phyloP scores from a whole-genome alignment of 2,329 filamentous ascomycete species.

The Alternaria rosae region DNA sequence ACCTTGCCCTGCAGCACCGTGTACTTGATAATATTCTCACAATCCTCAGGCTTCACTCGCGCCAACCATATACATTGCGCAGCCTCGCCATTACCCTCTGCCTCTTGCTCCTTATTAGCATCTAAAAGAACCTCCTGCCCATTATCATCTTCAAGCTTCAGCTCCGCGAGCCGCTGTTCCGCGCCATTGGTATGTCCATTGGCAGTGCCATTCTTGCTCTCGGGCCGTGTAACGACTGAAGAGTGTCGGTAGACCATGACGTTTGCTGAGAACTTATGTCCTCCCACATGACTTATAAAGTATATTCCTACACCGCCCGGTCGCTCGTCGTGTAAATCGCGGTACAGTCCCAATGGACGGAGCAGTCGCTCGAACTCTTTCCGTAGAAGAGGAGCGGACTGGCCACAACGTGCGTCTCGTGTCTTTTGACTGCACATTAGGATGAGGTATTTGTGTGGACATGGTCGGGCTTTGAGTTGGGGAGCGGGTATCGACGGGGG shows the following conservation, averaged over 20 bases:
- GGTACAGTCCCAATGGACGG: conserved; percentile 80
- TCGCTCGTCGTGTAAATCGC: conserved; percentile 86
- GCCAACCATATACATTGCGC: conserved; percentile 94
- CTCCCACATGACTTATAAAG: conserved; percentile 95
- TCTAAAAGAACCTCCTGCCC: conserved; percentile 45
- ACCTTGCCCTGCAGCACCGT: conserved; percentile 94
- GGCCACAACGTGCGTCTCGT: conserved; percentile 93
- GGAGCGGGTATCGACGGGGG: conserved; percentile 38
- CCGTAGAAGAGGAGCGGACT: conserved; percentile 87
- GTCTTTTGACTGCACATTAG: conserved; percentile 93
- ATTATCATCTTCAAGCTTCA: conserved; percentile 50
- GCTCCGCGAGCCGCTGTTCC: conserved; percentile 46
- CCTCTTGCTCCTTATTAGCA: conserved; percentile 48
- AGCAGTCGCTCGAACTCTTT: conserved; percentile 90
- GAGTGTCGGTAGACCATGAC: conserved; percentile 84
- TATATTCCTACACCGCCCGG: conserved; percentile 94
- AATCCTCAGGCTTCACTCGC: conserved; percentile 83
- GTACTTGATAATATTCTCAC: conserved; percentile 88
- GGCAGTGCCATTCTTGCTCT: conserved; percentile 17
- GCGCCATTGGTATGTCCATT: conserved; percentile 35
- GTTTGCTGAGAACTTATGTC: conserved; percentile 96
- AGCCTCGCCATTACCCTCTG: conserved; percentile 57
- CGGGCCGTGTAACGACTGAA: conserved; percentile 28
- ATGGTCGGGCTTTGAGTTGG: conserved; percentile 66
- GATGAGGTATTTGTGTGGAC: conserved; percentile 84